These are phyloP conservation scores for Plasmodium gonderi DNA, from an alignment of 169 alveolate genomes.

Conservation along the genomic window DNA sequence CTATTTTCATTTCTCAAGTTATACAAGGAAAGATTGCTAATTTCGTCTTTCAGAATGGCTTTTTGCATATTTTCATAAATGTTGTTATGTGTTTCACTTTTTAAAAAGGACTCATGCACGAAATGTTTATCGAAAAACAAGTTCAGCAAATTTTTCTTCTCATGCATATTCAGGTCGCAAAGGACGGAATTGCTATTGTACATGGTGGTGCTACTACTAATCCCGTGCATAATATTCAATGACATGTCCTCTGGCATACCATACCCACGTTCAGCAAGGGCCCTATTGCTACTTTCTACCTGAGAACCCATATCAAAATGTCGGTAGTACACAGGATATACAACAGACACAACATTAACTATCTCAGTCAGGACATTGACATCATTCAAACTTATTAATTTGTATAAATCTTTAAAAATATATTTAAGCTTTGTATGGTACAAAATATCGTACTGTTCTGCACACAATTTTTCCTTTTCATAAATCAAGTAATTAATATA, in stretches of 20 bases:
- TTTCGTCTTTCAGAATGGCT: constrained; percentile 34
- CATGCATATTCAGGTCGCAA: constrained; percentile 17
- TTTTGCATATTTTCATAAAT: constrained; percentile 67
- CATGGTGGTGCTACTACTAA: not conserved
- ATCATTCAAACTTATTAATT: constrained; percentile 22
- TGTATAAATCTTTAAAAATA: constrained; percentile 66
- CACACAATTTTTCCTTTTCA: constrained; percentile 52
- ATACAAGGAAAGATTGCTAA: constrained; percentile 29
- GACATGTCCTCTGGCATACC: not conserved
- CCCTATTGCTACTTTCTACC: not conserved
- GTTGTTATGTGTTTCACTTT: not conserved
- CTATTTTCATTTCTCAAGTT: constrained; percentile 10
- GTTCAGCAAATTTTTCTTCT: constrained; percentile 18
- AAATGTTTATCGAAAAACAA: constrained; percentile 50
- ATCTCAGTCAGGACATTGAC: constrained; percentile 25
- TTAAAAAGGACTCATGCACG: constrained; percentile 48
- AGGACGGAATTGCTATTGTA: not conserved
- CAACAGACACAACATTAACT: constrained; percentile 20
- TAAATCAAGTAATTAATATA: constrained; percentile 51
- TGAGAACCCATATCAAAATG: not conserved
- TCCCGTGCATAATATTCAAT: not conserved
- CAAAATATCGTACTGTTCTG: constrained; percentile 65
- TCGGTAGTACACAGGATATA: constrained; percentile 40
- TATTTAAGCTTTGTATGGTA: constrained; percentile 68
- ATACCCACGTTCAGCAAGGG: not conserved